Percentiles rank a stretch among this genome's conserved stretches.
phyloP scores from a whole-genome alignment of 129 eudicot species.

The Flaveria ramosissima region DNA sequence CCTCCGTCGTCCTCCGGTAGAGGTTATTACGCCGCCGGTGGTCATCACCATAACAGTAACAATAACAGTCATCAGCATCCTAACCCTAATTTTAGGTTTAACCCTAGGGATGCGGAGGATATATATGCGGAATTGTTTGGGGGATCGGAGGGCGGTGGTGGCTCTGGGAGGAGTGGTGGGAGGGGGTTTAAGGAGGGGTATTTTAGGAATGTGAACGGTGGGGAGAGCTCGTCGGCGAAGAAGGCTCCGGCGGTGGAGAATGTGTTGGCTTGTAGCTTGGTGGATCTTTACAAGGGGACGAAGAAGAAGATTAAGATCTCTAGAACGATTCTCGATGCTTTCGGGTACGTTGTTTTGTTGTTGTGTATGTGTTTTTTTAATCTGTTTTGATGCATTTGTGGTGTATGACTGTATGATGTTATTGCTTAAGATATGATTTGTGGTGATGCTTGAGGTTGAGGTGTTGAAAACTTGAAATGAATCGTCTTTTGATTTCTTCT shows the following conservation, averaged over 20 bases:
- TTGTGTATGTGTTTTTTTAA: neutral
- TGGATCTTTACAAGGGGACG: slow-evolving; percentile 69
- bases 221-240: slow-evolving; percentile 46
- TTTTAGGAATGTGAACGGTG: slow-evolving; percentile 38
- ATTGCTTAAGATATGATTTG: slow-evolving; percentile 11
- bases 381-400: neutral
- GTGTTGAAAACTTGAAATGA: too few relatives aligned
- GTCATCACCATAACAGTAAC: neutral
- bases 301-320: slow-evolving; percentile 87
- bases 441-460: too few relatives aligned
- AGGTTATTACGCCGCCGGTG: slow-evolving; percentile 17
- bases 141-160: slow-evolving; percentile 38
- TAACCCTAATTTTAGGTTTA: slow-evolving; percentile 62
- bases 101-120: slow-evolving; percentile 90
- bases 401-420: slow-evolving; percentile 4
- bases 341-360: slow-evolving; percentile 41
- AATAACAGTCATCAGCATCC: slow-evolving; percentile 40
- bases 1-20: slow-evolving; percentile 48
- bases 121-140: slow-evolving; percentile 79
- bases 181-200: slow-evolving; percentile 46
- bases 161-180: slow-evolving; percentile 31
- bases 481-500: too few relatives aligned
- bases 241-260: slow-evolving; percentile 82
- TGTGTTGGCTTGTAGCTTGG: slow-evolving; percentile 59
- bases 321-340: slow-evolving; percentile 50